Conservation (phyloP, 1,284 basidiomycete species). For the Sanghuangporus baumii region DNA sequence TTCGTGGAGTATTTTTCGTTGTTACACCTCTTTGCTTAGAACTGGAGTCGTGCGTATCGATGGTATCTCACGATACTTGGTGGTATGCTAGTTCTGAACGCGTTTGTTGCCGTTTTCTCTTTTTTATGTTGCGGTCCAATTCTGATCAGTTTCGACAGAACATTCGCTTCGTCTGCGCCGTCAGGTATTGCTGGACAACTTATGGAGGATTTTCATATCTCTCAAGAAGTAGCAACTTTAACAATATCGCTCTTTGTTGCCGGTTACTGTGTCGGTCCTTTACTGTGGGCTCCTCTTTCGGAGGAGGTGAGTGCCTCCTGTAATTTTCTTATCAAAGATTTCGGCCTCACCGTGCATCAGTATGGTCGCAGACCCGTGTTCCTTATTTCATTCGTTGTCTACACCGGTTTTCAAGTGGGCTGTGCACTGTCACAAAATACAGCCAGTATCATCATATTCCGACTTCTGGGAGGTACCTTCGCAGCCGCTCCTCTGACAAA, state of each 20-base stretch:
- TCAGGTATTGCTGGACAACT: constrained; percentile 43
- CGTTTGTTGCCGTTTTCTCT: constrained; percentile 32
- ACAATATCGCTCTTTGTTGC: constrained; percentile 39
- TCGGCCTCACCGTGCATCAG: constrained; percentile 10
- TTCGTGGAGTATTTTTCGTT: background rate
- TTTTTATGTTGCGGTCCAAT: constrained; percentile 12
- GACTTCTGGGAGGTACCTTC: constrained; percentile 64
- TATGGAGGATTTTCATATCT: constrained; percentile 47
- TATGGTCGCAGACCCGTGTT: constrained; percentile 39
- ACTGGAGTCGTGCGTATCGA: constrained; percentile 49
- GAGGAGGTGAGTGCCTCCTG: constrained; percentile 29
- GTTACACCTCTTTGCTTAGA: constrained; percentile 31
- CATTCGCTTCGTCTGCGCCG: constrained; percentile 59
- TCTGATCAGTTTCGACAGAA: constrained; percentile 29
- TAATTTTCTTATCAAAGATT: background rate
- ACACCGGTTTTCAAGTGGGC: constrained; percentile 46
- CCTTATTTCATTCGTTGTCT: constrained; percentile 42
- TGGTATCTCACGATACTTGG: constrained; percentile 62
- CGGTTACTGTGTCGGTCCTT: constrained; percentile 42
- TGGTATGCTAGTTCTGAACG: constrained; percentile 64
- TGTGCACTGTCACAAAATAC: constrained; percentile 59
- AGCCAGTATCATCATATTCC: constrained; percentile 56
- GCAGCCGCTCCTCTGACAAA: constrained; percentile 43
- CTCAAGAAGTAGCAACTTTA: constrained; percentile 40
- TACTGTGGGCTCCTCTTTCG: constrained; percentile 44